These are phyloP conservation scores for Fremontodendron californicum DNA, from an alignment of 345 rosid species.

Conservation along the genomic window DNA sequence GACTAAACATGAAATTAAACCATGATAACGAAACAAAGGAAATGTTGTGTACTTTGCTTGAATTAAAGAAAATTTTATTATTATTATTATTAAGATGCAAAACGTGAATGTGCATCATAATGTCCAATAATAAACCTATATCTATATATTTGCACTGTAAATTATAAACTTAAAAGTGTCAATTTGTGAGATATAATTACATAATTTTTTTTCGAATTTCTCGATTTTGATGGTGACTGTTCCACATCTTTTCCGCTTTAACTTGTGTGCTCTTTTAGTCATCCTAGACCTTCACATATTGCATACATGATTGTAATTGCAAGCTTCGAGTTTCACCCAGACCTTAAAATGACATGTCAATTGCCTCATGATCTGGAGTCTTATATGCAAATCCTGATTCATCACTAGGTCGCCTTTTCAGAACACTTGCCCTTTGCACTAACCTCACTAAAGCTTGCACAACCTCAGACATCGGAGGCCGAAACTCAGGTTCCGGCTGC, in stretches of 20 bases:
- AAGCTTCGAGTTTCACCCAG: background rate
- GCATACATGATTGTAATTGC: conserved; percentile 15
- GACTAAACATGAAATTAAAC: background rate
- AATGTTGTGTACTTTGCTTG: background rate
- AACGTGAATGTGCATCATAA: conserved; percentile 11
- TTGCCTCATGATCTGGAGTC: conserved; percentile 84
- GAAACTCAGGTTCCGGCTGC: conserved; percentile 97
- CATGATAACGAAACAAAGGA: background rate
- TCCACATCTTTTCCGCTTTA: background rate
- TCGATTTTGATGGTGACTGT: background rate
- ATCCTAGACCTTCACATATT: conserved; percentile 5
- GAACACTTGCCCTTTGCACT: conserved; percentile 88
- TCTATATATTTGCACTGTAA: conserved; percentile 20
- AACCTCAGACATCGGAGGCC: conserved; percentile 99
- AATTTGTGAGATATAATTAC: conserved; percentile 24
- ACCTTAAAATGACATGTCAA: conserved; percentile 44
- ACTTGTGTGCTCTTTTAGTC: background rate
- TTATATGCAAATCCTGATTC: conserved; percentile 77
- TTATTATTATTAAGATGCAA: conserved; percentile 2
- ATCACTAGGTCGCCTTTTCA: conserved; percentile 78
- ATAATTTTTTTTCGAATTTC: background rate
- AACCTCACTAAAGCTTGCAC: conserved; percentile 91
- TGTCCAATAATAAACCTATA: background rate
- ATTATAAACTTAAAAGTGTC: conserved; percentile 3
- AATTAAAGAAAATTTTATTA: background rate